phyloP scores from a whole-genome alignment of 148 eudicot species.

The Linanthus parryae region DNA sequence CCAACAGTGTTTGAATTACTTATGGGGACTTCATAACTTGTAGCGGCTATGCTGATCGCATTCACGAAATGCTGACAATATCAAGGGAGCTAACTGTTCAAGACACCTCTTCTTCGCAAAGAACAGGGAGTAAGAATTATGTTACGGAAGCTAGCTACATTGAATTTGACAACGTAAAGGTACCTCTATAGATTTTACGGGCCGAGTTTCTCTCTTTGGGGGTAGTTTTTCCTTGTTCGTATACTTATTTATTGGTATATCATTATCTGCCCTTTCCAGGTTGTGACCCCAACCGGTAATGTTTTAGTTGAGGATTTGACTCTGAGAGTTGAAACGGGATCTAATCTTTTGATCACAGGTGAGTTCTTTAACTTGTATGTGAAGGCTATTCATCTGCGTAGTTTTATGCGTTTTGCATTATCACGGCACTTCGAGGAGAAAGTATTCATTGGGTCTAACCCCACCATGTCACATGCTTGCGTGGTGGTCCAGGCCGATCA shows the following conservation, averaged over 20 bases:
- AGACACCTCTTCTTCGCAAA: constrained; percentile 50
- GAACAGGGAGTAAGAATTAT: constrained; percentile 69
- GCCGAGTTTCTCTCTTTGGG: neutral
- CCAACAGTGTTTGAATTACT: neutral
- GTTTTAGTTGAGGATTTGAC: constrained; percentile 86
- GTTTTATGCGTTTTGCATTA: no score
- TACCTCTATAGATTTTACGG: constrained; percentile 17
- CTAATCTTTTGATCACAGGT: constrained; percentile 98
- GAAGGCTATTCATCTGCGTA: neutral
- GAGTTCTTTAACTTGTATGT: constrained; percentile 1
- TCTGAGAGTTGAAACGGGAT: constrained; percentile 81
- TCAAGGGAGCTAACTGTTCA: constrained; percentile 69
- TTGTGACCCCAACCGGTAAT: constrained; percentile 95
- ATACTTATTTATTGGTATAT: neutral
- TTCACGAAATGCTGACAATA: constrained; percentile 81
- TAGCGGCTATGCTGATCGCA: constrained; percentile 99
- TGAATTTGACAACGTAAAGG: constrained; percentile 88
- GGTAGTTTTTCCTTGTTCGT: neutral
- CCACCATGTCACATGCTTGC: no score
- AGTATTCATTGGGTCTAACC: no score
- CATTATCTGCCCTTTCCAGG: constrained; percentile 29
- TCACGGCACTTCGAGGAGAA: no score
- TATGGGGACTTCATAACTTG: no score
- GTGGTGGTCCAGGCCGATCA: no score
- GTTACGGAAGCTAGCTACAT: constrained; percentile 93